phyloP scores from a whole-genome alignment of 2,329 filamentous ascomycete genomes.

The Calcarisporium arbuscula region DNA sequence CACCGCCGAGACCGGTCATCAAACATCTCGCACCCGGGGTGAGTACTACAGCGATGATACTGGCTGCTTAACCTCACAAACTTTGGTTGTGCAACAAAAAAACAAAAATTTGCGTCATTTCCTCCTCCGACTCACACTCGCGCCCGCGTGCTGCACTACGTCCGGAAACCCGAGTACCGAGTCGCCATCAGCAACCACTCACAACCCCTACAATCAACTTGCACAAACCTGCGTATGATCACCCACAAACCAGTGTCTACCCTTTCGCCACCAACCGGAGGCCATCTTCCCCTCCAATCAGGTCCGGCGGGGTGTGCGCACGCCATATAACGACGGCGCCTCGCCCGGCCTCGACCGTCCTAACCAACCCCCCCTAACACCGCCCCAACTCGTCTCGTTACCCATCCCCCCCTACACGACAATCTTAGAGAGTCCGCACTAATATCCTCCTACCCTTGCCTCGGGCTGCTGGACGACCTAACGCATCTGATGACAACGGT shows the following conservation, averaged over 20 bases:
- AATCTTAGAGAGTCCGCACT: too few species aligned
- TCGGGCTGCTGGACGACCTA: too few species aligned
- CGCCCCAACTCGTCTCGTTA: slow-evolving; percentile 74
- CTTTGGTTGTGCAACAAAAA: slow-evolving; percentile 98
- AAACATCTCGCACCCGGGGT: too few species aligned
- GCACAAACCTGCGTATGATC: too few species aligned
- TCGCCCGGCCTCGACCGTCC: too few species aligned
- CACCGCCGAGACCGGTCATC: slow-evolving; percentile 97
- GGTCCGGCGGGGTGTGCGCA: too few species aligned
- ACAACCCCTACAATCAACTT: too few species aligned
- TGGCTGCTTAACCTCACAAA: too few species aligned
- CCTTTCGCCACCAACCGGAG: slow-evolving; percentile 91
- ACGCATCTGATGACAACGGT: too few species aligned
- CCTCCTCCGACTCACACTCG: slow-evolving; percentile 93
- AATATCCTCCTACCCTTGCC: too few species aligned
- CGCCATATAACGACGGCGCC: too few species aligned
- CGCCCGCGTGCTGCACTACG: slow-evolving; percentile 95
- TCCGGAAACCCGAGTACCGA: slow-evolving; percentile 93
- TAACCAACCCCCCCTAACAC: slow-evolving; percentile 94
- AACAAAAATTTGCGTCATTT: too few species aligned
- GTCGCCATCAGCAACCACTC: slow-evolving; percentile 97
- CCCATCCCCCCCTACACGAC: slow-evolving; percentile 95
- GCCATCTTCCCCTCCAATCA: slow-evolving; percentile 95
- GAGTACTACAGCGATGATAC: slow-evolving; percentile 84
- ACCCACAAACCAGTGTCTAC: slow-evolving; percentile 99